Evolutionary conservation across 306 rosid species (phyloP).

Genomic region (Trifolium repens): DNA sequence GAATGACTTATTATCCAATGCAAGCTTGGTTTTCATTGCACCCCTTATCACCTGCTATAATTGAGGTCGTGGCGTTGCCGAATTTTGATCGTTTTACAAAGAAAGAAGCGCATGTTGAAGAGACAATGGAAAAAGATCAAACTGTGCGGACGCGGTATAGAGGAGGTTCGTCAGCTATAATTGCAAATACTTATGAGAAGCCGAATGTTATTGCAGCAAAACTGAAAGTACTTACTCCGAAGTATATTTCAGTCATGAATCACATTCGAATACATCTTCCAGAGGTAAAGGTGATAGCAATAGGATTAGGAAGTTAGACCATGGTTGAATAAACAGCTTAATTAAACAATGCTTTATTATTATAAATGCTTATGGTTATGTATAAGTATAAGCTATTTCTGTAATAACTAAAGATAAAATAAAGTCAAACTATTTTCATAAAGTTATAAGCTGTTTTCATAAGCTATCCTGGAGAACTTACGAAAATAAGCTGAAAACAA

Average conservation of each 20-base stretch:
- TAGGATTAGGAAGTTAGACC: constrained; percentile 3
- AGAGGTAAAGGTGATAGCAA: constrained; percentile 60
- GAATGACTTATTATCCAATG: constrained; percentile 89
- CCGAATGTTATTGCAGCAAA: constrained; percentile 81
- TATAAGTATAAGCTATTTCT: too few relatives aligned
- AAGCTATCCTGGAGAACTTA: too few relatives aligned
- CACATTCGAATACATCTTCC: constrained; percentile 94
- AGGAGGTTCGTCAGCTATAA: constrained; percentile 92
- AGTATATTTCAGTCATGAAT: constrained; percentile 93
- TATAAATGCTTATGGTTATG: too few relatives aligned
- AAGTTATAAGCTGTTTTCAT: too few relatives aligned
- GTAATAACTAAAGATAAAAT: too few relatives aligned
- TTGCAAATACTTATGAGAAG: constrained; percentile 73
- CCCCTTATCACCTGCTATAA: constrained; percentile 76
- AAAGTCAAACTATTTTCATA: too few relatives aligned
- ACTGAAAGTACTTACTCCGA: constrained; percentile 89
- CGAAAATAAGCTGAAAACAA: too few relatives aligned
- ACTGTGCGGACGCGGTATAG: constrained; percentile 70
- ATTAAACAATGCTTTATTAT: too few relatives aligned
- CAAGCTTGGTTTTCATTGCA: constrained; percentile 98
- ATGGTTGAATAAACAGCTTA: too few relatives aligned
- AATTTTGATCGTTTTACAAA: constrained; percentile 95
- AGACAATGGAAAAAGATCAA: constrained; percentile 94
- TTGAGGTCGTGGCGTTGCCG: constrained; percentile 95
- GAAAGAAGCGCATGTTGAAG: constrained; percentile 88